phyloP scores from a whole-genome alignment of 2,329 filamentous ascomycete species.

The Diaporthe helianthi region DNA sequence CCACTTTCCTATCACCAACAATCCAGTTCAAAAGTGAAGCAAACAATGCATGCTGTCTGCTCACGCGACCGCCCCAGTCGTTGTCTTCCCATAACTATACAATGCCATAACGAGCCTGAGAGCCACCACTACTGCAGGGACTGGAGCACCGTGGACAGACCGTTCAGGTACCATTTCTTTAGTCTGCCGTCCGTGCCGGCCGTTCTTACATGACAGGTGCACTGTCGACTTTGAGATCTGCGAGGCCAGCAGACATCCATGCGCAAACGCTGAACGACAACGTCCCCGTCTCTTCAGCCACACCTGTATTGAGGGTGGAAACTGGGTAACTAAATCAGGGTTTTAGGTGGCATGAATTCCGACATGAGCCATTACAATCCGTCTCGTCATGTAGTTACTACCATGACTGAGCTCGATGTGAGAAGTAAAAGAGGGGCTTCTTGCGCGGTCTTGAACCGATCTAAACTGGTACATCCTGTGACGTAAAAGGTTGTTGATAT shows the following conservation, averaged over 20 bases:
- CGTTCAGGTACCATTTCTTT: not conserved
- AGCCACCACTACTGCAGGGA: not conserved
- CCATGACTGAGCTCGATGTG: too few species aligned
- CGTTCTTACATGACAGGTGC: not conserved
- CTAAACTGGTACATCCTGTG: not conserved
- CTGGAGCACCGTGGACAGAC: not conserved
- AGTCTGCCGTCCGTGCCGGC: not conserved
- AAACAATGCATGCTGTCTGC: not conserved
- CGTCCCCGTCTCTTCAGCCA: not conserved
- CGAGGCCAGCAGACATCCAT: too few species aligned
- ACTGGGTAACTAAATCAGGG: too few species aligned
- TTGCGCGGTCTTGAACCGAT: not conserved
- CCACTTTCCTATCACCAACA: not conserved
- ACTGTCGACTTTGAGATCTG: not conserved
- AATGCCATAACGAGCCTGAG: not conserved
- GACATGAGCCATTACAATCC: too few species aligned
- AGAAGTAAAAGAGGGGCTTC: not conserved
- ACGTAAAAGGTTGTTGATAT: not conserved
- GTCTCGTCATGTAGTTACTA: too few species aligned
- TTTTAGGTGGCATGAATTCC: too few species aligned
- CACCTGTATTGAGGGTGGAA: not conserved
- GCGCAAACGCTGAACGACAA: not conserved
- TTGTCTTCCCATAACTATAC: not conserved
- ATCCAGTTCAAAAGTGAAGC: not conserved
- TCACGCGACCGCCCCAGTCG: not conserved